phyloP scores from a whole-genome alignment of 2,329 filamentous ascomycete genomes.

The Xenosphaeropsis pyriputrescens region DNA sequence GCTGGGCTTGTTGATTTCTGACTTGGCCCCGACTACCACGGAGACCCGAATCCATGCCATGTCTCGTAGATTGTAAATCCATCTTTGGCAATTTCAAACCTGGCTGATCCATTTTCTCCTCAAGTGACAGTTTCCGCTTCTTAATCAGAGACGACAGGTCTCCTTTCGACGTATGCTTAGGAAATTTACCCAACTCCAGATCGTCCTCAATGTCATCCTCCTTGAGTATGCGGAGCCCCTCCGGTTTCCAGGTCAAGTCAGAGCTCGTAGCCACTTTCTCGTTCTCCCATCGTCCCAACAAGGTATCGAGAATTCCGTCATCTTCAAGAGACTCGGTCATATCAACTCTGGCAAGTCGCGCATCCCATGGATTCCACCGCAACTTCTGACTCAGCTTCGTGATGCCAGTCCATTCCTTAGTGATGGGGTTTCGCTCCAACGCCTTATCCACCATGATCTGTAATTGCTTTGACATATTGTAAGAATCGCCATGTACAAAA shows the following conservation, averaged over 20 bases:
- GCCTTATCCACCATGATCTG: too few relatives aligned
- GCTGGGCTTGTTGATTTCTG: too few relatives aligned
- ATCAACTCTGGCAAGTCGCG: constrained; percentile 17
- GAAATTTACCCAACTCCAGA: constrained; percentile 14
- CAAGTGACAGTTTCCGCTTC: constrained; percentile 20
- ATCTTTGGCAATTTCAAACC: too few relatives aligned
- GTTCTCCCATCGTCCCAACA: constrained; percentile 17
- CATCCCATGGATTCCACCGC: constrained; percentile 29
- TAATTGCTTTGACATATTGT: too few relatives aligned
- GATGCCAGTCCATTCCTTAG: constrained; percentile 23
- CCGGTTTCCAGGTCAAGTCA: constrained; percentile 29
- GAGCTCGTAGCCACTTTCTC: constrained; percentile 21
- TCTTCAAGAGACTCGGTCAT: constrained; percentile 24
- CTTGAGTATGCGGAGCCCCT: constrained; percentile 29
- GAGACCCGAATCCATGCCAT: too few relatives aligned
- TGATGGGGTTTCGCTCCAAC: background rate
- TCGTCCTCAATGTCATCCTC: constrained; percentile 20
- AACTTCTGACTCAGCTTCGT: constrained; percentile 24
- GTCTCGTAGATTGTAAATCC: too few relatives aligned
- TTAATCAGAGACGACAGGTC: constrained; percentile 22
- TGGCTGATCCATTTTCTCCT: constrained; percentile 3
- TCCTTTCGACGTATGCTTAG: constrained; percentile 2
- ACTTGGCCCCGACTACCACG: too few relatives aligned
- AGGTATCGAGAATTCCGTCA: constrained; percentile 20
- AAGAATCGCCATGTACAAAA: background rate